Evolutionary conservation across 208 protist genomes (phyloP).

Genomic region (Trypanosoma lewisi): DNA sequence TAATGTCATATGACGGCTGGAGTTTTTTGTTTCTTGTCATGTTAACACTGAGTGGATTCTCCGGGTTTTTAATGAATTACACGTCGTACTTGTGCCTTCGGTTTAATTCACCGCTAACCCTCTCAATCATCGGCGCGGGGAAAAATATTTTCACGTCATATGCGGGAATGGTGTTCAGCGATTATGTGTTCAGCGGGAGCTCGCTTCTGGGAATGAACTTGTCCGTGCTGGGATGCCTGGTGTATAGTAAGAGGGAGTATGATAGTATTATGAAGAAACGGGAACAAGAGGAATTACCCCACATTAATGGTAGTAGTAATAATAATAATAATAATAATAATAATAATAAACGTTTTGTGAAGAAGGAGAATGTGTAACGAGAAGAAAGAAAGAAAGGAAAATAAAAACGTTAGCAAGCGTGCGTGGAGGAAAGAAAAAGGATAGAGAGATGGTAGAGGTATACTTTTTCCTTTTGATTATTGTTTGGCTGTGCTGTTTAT

Average conservation of each 20-base stretch:
- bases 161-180: slow-evolving; percentile 50
- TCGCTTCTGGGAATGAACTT: slow-evolving; percentile 47
- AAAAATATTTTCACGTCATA: slow-evolving; percentile 64
- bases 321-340: too few relatives aligned
- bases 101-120: slow-evolving; percentile 77
- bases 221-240: slow-evolving; percentile 35
- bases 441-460: not conserved
- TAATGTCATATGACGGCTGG: slow-evolving; percentile 22
- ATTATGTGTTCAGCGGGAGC: slow-evolving; percentile 34
- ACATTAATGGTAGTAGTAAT: not conserved
- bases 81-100: slow-evolving; percentile 70
- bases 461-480: too few relatives aligned
- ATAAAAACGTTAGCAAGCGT: not conserved
- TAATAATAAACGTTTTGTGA: too few relatives aligned
- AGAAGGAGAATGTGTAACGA: too few relatives aligned
- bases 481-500: not conserved
- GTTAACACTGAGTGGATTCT: slow-evolving; percentile 11
- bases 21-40: slow-evolving; percentile 9
- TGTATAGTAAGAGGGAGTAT: slow-evolving; percentile 31
- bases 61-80: slow-evolving; percentile 73
- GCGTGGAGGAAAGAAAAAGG: not conserved
- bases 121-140: slow-evolving; percentile 58
- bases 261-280: not conserved
- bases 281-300: not conserved
- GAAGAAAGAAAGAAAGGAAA: slow-evolving; percentile 12